Percentiles rank a stretch among this genome's conserved stretches.
These are phyloP conservation scores for Acacia confusa DNA, from an alignment of 306 rosid species.

Conservation along the genomic window DNA sequence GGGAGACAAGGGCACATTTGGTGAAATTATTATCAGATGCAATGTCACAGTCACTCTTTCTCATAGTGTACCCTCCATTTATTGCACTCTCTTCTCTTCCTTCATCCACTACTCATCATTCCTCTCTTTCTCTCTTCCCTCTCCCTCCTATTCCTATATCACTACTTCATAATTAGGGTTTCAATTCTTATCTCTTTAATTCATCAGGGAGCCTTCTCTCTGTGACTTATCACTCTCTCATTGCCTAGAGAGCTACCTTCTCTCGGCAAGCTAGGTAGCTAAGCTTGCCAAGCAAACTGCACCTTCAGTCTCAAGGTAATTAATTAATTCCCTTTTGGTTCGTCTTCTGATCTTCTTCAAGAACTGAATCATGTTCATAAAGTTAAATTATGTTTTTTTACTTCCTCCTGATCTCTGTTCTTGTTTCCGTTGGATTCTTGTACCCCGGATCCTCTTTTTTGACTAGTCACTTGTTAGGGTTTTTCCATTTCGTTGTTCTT, in stretches of 20 bases:
- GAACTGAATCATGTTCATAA: slow-evolving; percentile 35
- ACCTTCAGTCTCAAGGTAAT: slow-evolving; percentile 36
- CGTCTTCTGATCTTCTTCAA: slow-evolving; percentile 41
- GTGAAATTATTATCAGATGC: slow-evolving; percentile 73
- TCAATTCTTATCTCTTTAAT: not conserved
- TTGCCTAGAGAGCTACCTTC: slow-evolving; percentile 41
- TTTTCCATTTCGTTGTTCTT: slow-evolving; percentile 28
- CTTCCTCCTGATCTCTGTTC: slow-evolving; percentile 28
- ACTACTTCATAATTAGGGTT: slow-evolving; percentile 53
- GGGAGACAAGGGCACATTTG: slow-evolving; percentile 59
- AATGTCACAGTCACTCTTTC: slow-evolving; percentile 91
- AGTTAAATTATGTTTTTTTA: slow-evolving; percentile 11
- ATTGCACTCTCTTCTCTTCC: slow-evolving; percentile 54
- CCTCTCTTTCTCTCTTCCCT: slow-evolving; percentile 41
- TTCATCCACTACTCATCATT: slow-evolving; percentile 77
- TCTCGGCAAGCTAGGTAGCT: slow-evolving; percentile 35
- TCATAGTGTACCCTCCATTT: slow-evolving; percentile 84
- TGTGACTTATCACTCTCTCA: slow-evolving; percentile 34
- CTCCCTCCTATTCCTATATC: slow-evolving; percentile 5
- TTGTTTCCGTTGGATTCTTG: slow-evolving; percentile 29
- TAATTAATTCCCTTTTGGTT: slow-evolving; percentile 44
- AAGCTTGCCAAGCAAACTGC: not conserved
- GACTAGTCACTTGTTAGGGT: slow-evolving; percentile 42
- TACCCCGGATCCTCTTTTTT: slow-evolving; percentile 40
- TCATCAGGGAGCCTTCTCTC: slow-evolving; percentile 7